A percentile compares a stretch with the other conserved stretches of the same genome.
Evolutionary conservation across 768 basidiomycete species (phyloP).

Genomic region (Tylopilus balloui): DNA sequence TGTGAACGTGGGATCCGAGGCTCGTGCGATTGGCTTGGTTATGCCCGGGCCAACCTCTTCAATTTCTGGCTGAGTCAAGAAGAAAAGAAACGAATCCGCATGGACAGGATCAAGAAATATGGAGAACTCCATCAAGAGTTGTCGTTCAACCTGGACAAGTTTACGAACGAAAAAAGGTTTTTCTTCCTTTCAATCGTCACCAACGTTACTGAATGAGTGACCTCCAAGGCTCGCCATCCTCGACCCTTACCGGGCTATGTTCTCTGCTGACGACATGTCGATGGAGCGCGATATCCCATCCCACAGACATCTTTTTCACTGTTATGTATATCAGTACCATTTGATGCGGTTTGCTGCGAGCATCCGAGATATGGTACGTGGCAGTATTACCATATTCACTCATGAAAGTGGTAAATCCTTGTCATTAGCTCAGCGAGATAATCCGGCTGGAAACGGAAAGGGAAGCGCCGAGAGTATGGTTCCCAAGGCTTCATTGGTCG

Average conservation of each 20-base stretch:
- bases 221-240: constrained; percentile 44
- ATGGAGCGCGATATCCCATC: constrained; percentile 43
- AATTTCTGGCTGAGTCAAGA: constrained; percentile 33
- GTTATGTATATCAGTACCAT: constrained; percentile 67
- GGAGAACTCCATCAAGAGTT: constrained; percentile 38
- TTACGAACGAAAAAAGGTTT: constrained; percentile 51
- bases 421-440: constrained; percentile 51
- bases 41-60: constrained; percentile 35
- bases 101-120: constrained; percentile 36
- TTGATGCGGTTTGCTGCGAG: constrained; percentile 36
- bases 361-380: constrained; percentile 35
- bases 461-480: constrained; percentile 48
- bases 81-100: constrained; percentile 30
- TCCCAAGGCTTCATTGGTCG: constrained; percentile 37
- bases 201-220: constrained; percentile 9
- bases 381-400: neutral
- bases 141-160: constrained; percentile 37
- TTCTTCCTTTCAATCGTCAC: neutral
- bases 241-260: constrained; percentile 55
- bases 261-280: constrained; percentile 32
- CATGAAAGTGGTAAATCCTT: neutral
- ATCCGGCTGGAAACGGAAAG: constrained; percentile 50
- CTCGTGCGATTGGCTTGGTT: constrained; percentile 49
- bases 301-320: constrained; percentile 69
- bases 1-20: constrained; percentile 40